Evolutionary conservation across 192 early-diverging fungal genomes (phyloP).

Genomic region (Entomortierella lignicola): DNA sequence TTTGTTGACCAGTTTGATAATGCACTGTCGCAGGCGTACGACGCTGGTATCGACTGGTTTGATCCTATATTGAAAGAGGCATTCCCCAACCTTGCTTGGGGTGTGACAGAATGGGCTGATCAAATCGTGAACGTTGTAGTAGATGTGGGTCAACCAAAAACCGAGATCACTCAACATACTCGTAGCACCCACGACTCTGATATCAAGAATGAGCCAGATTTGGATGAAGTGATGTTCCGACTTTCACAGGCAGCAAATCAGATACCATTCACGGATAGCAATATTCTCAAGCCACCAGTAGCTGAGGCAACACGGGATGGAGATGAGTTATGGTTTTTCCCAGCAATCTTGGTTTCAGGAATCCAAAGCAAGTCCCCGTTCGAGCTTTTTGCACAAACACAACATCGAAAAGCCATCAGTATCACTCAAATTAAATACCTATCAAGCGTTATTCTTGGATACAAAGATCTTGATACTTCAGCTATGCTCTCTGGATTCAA

Average conservation of each 20-base stretch:
- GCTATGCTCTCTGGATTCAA: constrained; percentile 50
- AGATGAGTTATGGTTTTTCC: constrained; percentile 34
- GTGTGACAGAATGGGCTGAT: constrained; percentile 35
- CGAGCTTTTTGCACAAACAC: not conserved
- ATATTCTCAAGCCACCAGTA: not conserved
- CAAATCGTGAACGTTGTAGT: constrained; percentile 35
- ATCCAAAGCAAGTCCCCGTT: not conserved
- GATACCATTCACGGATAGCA: not conserved
- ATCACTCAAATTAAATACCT: constrained; percentile 31
- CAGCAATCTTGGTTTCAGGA: constrained; percentile 26
- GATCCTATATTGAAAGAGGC: constrained; percentile 48
- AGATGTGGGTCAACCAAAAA: constrained; percentile 1
- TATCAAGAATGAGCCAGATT: not conserved
- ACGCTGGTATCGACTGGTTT: constrained; percentile 36
- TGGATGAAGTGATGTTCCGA: constrained; percentile 5
- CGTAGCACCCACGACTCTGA: not conserved
- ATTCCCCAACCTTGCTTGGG: constrained; percentile 38
- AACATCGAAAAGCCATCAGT: constrained; percentile 27
- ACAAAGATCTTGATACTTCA: constrained; percentile 19
- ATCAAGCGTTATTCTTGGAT: constrained; percentile 18
- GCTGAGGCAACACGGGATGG: not conserved
- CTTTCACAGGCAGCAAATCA: not conserved
- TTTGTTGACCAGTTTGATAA: constrained; percentile 16
- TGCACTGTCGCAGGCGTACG: constrained; percentile 23
- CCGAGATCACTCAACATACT: not conserved